Base-by-base conservation (phyloP, 306 rosid species). In the Trifolium dubium region DNA sequence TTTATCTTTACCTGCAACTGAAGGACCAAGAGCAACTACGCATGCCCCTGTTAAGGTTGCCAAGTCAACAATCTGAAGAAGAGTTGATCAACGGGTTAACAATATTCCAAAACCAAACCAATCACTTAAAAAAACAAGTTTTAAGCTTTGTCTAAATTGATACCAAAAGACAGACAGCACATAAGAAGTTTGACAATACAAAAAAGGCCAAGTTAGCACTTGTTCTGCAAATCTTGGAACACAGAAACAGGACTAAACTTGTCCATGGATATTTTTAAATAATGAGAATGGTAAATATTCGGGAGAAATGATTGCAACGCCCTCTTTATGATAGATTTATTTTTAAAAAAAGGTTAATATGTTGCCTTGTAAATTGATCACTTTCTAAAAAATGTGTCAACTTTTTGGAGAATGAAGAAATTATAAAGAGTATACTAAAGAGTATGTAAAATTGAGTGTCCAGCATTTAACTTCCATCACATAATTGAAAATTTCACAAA, bases 21-120 rank as follows among this genome's bases (percentile, higher is more conserved):
- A 88, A 34, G 98, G 97, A 56, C 99, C 98, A 64, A 95, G 98
- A 67, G 93, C 99, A 66, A 92, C 89, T 32, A 85, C 10, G 5
- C 99, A 95, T 32, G 98, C 98, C 72, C 99, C 97, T 19, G 99
- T 95, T 67, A 95, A 83, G 64, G 99, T 95, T 60, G 99, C 99
- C 78, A 95, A 86, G 77, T 95, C 99, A 83, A 92, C 82, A 67
- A 95, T 71, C 99, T 95, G 92, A 69, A 77, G 53, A 83, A 69
- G 35, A 80, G 76, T 65, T 71, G 8, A 64, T 18, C 41, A 67
- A 35, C 62, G 64, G n/a, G 66, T 86, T 62, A 88, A 84, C 67
- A 67, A n/a, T 75, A 68, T 47, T 49, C 71, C 50, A 72, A 61
- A 83, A 71, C 44, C 54, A 79, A 70, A 78, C 35, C 47, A 61